Percentiles rank a stretch among this genome's conserved stretches.
Conservation (phyloP, 108 stramenopile genomes). For the Cylindrotheca fusiformis region DNA sequence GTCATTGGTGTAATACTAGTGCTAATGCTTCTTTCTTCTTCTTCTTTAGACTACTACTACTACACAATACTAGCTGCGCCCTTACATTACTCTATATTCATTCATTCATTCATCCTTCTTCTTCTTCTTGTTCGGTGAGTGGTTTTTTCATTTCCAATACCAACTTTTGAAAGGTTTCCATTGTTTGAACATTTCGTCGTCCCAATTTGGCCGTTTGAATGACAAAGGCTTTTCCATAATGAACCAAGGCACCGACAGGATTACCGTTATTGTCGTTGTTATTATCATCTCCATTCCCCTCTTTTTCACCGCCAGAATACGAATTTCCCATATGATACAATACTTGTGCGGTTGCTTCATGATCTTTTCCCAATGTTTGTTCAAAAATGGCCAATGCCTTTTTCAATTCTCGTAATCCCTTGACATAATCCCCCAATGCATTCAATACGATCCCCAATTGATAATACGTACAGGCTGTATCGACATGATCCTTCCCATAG, state of each 20-base stretch:
- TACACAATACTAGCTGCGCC: no score
- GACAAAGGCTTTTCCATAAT: slow-evolving; percentile 34
- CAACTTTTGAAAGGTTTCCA: slow-evolving; percentile 40
- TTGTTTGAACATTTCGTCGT: slow-evolving; percentile 32
- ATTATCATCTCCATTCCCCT: no score
- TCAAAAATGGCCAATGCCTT: slow-evolving; percentile 36
- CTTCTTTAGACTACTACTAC: no score
- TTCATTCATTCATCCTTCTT: no score
- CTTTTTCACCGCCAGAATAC: slow-evolving; percentile 26
- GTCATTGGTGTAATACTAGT: no score
- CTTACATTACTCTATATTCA: no score
- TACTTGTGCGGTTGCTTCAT: slow-evolving; percentile 36
- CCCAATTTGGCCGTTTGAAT: slow-evolving; percentile 32
- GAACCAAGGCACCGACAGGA: slow-evolving; percentile 28
- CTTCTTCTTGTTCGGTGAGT: no score
- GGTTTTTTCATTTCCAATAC: slow-evolving; percentile 36
- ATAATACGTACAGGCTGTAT: slow-evolving; percentile 42
- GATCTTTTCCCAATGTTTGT: slow-evolving; percentile 31
- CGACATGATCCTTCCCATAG: slow-evolving; percentile 31
- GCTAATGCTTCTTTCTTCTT: no score
- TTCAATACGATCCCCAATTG: slow-evolving; percentile 42
- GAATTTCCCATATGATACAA: slow-evolving; percentile 43
- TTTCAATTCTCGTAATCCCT: slow-evolving; percentile 34
- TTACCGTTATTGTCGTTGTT: no score
- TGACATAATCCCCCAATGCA: slow-evolving; percentile 26